Evolutionary conservation across 306 rosid species (phyloP), one percentile per base, ranked within the genome.

Genomic region (Herpetospermum pedunculosum): DNA sequence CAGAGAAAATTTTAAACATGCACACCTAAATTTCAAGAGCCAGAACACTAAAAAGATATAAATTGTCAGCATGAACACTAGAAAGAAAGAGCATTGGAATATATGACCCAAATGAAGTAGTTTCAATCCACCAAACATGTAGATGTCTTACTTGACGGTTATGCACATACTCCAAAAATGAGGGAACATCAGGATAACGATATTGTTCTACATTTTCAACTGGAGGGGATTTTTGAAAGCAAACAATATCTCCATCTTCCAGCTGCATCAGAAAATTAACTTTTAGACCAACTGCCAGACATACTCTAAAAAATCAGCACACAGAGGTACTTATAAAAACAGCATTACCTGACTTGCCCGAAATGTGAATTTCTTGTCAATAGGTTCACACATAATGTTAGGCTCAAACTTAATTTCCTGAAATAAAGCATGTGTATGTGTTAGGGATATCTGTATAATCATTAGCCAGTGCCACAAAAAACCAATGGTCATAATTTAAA

Each of bases 321-420:
- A 68, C 25, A 47, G n/a, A 14, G 29, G 47, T 63, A 62, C 23
- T 60, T 19, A 18, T 6, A 21, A 76, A 46, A 21, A 14, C 73
- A 44, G 25, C 58, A 48, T 60, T 81, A 95, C 99, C 99, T 95
- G 99, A 80, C 96, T 87, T 74, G 85, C 85, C 77, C 92, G 87
- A 82, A 95, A 95, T 46, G 92, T 87, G 79, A 80, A 28, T 80
- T 85, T 89, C 92, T 89, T 92, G 81, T 95, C 99, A 35, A 95
- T 87, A 67, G 89, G 92, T 79, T 95, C 99, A 62, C 99, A 95
- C 99, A 95, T 91, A 70, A 95, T 93, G 85, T 81, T 81, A 41
- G 99, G 99, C 78, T 95, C 97, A 77, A 89, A 91, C 87, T 95
- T 95, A 55, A 95, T 95, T 85, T 95, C 99, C 98, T 94, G 84